A percentile compares a stretch with the other conserved stretches of the same genome.
phyloP scores from a whole-genome alignment of 768 basidiomycete species.

The Auriscalpium orientale region DNA sequence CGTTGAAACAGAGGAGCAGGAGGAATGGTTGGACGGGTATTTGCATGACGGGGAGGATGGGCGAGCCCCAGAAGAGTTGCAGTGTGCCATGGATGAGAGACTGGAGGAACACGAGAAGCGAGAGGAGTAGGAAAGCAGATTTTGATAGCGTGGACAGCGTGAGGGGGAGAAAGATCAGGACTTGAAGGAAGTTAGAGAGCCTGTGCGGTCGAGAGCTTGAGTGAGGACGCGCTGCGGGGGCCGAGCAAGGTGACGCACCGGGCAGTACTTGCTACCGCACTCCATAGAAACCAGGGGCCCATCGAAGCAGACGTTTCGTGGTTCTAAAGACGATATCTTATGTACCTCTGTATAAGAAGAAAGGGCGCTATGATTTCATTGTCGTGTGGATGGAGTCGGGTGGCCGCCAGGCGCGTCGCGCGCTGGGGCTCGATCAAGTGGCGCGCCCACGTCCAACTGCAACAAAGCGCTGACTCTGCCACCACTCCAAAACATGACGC shows the following conservation, averaged over 20 bases:
- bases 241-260: conserved; percentile 30
- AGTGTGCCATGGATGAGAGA: conserved; percentile 80
- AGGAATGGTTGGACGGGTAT: conserved; percentile 84
- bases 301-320: conserved; percentile 19
- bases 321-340: no score
- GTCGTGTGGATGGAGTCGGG: neutral
- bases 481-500: no score
- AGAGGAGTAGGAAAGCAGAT: conserved; percentile 73
- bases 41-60: conserved; percentile 68
- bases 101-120: conserved; percentile 67
- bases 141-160: conserved; percentile 79
- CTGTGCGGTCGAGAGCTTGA: conserved; percentile 26
- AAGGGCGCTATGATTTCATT: neutral
- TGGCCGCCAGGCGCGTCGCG: neutral
- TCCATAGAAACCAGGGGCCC: conserved; percentile 62
- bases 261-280: conserved; percentile 54
- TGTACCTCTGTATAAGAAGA: neutral
- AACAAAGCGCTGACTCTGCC: neutral
- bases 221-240: no score
- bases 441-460: neutral
- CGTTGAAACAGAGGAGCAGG: conserved; percentile 80
- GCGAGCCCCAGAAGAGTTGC: conserved; percentile 61
- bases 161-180: conserved; percentile 76
- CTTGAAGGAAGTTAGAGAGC: conserved; percentile 70
- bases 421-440: neutral